Percentiles rank a stretch among this genome's conserved stretches.
phyloP scores from a whole-genome alignment of 2,329 filamentous ascomycete species.

The Pseudogymnoascus sp. region DNA sequence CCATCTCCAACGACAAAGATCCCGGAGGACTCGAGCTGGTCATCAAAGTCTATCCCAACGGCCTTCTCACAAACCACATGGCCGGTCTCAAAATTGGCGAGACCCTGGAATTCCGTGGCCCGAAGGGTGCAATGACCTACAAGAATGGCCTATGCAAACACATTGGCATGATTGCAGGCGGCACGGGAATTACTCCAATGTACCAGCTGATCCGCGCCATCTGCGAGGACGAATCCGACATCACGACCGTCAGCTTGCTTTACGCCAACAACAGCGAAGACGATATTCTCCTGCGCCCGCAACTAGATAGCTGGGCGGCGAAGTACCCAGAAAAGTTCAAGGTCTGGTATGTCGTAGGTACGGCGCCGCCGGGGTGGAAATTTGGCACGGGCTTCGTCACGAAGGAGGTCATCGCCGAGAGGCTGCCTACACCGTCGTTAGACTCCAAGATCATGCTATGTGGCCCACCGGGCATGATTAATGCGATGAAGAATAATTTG shows the following conservation, averaged over 20 bases:
- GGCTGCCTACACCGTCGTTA: conserved; percentile 38
- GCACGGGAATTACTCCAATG: conserved; percentile 49
- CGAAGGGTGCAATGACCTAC: conserved; percentile 51
- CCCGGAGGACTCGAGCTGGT: conserved; percentile 44
- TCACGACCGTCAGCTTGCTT: conserved; percentile 48
- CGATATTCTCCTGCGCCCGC: conserved; percentile 51
- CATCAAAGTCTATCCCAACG: conserved; percentile 45
- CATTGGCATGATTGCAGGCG: conserved; percentile 51
- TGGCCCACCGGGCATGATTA: conserved; percentile 55
- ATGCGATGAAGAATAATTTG: conserved; percentile 46
- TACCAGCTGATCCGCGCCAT: conserved; percentile 57
- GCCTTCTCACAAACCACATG: conserved; percentile 45
- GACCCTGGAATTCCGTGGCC: conserved; percentile 45
- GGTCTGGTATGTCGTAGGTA: conserved; percentile 48
- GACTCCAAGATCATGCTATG: conserved; percentile 52
- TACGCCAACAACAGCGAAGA: conserved; percentile 52
- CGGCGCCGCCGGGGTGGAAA: conserved; percentile 40
- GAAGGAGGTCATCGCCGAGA: conserved; percentile 41
- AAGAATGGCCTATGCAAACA: conserved; percentile 34
- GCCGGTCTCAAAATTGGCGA: conserved; percentile 41
- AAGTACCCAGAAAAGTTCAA: conserved; percentile 47
- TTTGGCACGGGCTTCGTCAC: conserved; percentile 45
- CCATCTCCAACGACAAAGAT: conserved; percentile 44
- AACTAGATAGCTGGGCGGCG: conserved; percentile 48
- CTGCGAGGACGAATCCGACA: conserved; percentile 52